A percentile compares a stretch with the other conserved stretches of the same genome.
Conservation (phyloP, 2,329 filamentous ascomycete genomes). For the Macrophomina tecta region DNA sequence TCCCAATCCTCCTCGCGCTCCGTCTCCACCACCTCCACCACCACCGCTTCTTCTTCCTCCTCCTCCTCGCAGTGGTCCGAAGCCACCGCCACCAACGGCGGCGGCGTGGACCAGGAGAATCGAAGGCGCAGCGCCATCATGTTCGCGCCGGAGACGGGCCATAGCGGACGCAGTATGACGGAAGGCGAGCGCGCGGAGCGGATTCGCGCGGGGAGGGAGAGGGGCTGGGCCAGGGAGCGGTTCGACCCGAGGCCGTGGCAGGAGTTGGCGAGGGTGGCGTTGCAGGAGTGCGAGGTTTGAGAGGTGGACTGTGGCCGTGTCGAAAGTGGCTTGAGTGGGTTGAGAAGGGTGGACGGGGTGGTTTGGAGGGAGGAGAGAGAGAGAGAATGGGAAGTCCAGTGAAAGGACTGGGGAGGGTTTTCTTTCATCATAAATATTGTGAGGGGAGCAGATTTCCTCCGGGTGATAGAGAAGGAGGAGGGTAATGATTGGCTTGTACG, state of each 20-base stretch:
- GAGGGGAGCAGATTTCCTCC: neutral
- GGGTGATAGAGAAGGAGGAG: neutral
- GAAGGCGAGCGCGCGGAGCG: conserved; percentile 12
- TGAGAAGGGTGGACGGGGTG: too few relatives aligned
- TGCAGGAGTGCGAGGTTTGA: conserved; percentile 23
- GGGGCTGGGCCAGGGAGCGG: conserved; percentile 25
- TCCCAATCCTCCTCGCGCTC: conserved; percentile 24
- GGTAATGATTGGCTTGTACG: neutral
- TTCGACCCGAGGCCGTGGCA: conserved; percentile 24
- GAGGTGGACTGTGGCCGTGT: neutral
- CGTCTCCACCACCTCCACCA: neutral
- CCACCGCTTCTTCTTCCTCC: neutral
- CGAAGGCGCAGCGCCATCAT: conserved; percentile 5
- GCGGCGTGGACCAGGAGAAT: neutral
- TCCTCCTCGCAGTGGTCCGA: conserved; percentile 5
- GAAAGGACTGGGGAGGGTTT: neutral
- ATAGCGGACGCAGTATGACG: conserved; percentile 22
- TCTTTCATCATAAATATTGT: neutral
- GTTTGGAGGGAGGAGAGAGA: neutral
- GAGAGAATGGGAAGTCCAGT: neutral
- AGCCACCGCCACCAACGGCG: conserved; percentile 6
- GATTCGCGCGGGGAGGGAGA: conserved; percentile 11
- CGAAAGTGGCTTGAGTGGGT: too few relatives aligned
- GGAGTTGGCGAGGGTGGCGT: conserved; percentile 25
- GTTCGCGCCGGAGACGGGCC: neutral